Evolutionary conservation across 139 green algal species (phyloP).

Genomic region (Chlamydomonas sphaeroides): DNA sequence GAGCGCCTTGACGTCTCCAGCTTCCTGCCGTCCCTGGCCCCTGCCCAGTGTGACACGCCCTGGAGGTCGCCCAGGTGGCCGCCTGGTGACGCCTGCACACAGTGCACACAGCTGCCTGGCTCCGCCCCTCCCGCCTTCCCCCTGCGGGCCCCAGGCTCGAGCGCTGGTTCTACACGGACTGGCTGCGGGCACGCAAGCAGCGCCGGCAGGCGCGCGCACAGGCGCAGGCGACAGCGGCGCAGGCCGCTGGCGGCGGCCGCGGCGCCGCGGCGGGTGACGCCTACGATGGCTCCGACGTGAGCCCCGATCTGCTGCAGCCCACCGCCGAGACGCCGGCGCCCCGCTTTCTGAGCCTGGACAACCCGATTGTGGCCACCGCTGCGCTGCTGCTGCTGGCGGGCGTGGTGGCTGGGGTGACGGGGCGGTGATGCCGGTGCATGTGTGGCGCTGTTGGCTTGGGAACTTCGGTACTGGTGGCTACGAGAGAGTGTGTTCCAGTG

Average conservation of each 20-base stretch:
- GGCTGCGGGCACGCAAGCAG: conserved; percentile 27
- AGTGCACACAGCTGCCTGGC: too few relatives aligned
- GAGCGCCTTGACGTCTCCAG: too few relatives aligned
- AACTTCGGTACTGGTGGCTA: too few relatives aligned
- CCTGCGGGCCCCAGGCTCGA: not conserved
- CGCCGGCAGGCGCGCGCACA: not conserved
- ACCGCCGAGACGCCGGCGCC: conserved; percentile 29
- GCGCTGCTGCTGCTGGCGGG: conserved; percentile 22
- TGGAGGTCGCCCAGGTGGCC: too few relatives aligned
- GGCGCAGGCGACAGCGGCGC: not conserved
- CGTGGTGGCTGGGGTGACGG: not conserved
- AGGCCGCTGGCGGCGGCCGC: not conserved
- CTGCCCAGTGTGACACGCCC: too few relatives aligned
- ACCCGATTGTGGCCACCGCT: conserved; percentile 49
- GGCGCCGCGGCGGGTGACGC: not conserved
- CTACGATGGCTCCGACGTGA: not conserved
- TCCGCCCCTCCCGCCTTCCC: not conserved
- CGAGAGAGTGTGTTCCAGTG: too few relatives aligned
- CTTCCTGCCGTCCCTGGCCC: too few relatives aligned
- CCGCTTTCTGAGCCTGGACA: conserved; percentile 50
- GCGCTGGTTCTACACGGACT: conserved; percentile 57
- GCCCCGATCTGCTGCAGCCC: conserved; percentile 6
- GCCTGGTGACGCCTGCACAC: too few relatives aligned
- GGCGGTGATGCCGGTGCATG: too few relatives aligned
- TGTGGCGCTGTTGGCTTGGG: too few relatives aligned